phyloP scores from a whole-genome alignment of 2,329 filamentous ascomycete genomes.

The Fusarium duplospermum region DNA sequence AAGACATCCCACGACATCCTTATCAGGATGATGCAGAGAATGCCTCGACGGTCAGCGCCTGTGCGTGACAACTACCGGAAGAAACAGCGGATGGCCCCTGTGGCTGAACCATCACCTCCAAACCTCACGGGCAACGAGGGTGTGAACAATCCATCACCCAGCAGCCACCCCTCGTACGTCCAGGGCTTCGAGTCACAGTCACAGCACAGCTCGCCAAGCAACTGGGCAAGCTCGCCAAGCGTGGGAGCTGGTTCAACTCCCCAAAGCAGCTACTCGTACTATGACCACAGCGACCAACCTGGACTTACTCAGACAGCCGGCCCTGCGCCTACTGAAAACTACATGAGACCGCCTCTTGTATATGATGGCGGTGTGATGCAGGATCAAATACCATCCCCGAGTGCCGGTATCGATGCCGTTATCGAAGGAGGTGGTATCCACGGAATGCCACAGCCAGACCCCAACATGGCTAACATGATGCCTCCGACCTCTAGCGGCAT shows the following conservation, averaged over 20 bases:
- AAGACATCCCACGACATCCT: conserved; percentile 51
- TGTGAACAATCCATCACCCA: conserved; percentile 9
- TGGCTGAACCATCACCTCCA: background rate
- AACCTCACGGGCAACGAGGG: background rate
- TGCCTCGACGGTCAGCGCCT: conserved; percentile 43
- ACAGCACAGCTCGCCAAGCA: conserved; percentile 30
- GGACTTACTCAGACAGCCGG: background rate
- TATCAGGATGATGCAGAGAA: conserved; percentile 43
- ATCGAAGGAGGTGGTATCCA: conserved; percentile 17
- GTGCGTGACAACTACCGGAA: conserved; percentile 18
- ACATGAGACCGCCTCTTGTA: background rate
- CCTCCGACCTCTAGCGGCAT: background rate
- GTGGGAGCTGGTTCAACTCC: conserved; percentile 25
- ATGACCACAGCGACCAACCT: conserved; percentile 17
- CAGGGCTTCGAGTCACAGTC: conserved; percentile 25
- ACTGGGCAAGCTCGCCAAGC: conserved; percentile 20
- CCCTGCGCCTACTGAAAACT: background rate
- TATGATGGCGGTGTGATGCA: background rate
- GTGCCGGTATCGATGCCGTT: conserved; percentile 30
- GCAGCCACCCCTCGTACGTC: background rate
- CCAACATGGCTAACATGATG: conserved; percentile 11
- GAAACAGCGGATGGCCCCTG: conserved; percentile 17
- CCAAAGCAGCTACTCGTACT: conserved; percentile 20
- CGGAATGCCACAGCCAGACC: conserved; percentile 13
- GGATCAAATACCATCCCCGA: conserved; percentile 24